Evolutionary conservation across 78 protist species (phyloP).

Genomic region (Protostelium mycophagum): DNA sequence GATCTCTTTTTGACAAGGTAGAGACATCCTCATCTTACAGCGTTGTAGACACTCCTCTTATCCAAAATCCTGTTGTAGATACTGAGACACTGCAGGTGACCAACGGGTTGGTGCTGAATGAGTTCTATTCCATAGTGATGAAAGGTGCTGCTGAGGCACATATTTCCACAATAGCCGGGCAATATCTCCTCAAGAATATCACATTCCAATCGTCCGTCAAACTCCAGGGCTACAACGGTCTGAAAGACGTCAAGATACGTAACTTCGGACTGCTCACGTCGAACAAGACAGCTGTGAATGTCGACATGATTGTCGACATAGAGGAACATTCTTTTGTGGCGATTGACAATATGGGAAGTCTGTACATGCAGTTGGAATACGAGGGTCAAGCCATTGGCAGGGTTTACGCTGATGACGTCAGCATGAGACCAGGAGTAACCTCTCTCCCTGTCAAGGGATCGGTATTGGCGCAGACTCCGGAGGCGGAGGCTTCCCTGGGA

Average conservation of each 20-base stretch:
- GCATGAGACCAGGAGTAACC: background rate
- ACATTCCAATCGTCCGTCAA: background rate
- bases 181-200: background rate
- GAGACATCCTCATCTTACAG: too few relatives aligned
- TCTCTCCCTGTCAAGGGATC: background rate
- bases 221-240: background rate
- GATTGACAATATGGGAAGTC: background rate
- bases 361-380: background rate
- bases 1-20: too few relatives aligned
- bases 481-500: background rate
- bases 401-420: background rate
- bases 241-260: background rate
- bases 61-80: too few relatives aligned
- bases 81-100: too few relatives aligned
- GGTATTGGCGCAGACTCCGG: background rate
- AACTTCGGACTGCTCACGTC: background rate
- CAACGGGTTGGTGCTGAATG: too few relatives aligned
- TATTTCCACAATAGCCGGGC: background rate
- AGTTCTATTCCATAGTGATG: too few relatives aligned
- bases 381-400: background rate
- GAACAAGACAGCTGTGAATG: background rate
- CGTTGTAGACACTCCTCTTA: too few relatives aligned
- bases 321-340: background rate
- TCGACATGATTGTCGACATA: background rate
- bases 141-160: background rate